Percentiles rank a stretch among this genome's conserved stretches.
These are phyloP conservation scores for Clarkia xantiana DNA, from an alignment of 345 rosid species.

Conservation along the genomic window DNA sequence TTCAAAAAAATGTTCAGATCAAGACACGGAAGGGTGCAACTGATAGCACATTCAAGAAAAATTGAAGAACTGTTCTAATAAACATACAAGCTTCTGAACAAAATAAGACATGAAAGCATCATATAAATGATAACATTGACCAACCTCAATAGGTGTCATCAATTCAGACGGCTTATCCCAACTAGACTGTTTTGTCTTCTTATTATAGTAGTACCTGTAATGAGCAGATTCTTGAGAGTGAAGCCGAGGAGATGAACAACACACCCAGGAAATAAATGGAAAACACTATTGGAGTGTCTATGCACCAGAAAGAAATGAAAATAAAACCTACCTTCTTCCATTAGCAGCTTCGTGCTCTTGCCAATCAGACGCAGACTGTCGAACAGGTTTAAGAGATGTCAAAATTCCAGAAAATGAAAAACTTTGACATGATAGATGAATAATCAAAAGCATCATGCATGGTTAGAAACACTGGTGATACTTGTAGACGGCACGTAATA, in stretches of 20 bases:
- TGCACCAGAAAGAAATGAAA: background rate
- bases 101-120: background rate
- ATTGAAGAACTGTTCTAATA: too few relatives aligned
- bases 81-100: too few relatives aligned
- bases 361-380: slow-evolving; percentile 70
- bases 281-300: background rate
- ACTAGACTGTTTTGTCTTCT: slow-evolving; percentile 82
- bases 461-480: background rate
- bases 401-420: background rate
- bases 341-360: slow-evolving; percentile 82
- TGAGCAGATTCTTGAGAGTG: slow-evolving; percentile 2
- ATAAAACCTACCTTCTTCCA: slow-evolving; percentile 64
- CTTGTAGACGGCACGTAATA: background rate
- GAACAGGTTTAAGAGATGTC: slow-evolving; percentile 26
- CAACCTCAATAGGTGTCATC: slow-evolving; percentile 96
- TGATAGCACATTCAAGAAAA: too few relatives aligned
- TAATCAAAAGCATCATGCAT: background rate
- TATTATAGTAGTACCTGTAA: slow-evolving; percentile 85
- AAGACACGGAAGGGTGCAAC: too few relatives aligned
- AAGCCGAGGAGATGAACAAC: background rate
- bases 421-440: background rate
- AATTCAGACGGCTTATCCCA: slow-evolving; percentile 96
- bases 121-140: slow-evolving; percentile 9
- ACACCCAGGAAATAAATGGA: background rate
- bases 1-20: too few relatives aligned